Percentiles rank a stretch among this genome's conserved stretches.
These are phyloP conservation scores for Fragosphaeria purpurea DNA, from an alignment of 2,329 filamentous ascomycete genomes.

Conservation along the genomic window DNA sequence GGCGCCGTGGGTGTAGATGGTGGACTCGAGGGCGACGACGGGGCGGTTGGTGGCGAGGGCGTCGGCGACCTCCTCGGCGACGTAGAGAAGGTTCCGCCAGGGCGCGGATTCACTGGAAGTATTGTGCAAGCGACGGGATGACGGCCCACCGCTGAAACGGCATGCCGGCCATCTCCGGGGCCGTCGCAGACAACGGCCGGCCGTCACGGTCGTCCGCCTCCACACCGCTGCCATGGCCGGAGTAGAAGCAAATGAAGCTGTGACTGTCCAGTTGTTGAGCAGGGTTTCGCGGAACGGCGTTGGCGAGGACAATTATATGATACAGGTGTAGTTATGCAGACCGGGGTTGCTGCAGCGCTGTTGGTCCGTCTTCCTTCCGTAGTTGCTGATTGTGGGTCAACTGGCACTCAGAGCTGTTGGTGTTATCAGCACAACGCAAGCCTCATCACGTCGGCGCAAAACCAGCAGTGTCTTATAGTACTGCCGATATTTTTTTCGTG, in stretches of 20 bases:
- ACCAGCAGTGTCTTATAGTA: too few relatives aligned
- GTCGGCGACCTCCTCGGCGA: constrained; percentile 75
- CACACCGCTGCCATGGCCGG: constrained; percentile 4
- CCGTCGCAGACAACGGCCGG: neutral
- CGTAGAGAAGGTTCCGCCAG: constrained; percentile 39
- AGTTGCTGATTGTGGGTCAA: too few relatives aligned
- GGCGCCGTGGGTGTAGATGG: constrained; percentile 92
- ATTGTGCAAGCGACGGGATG: neutral
- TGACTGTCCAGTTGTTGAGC: too few relatives aligned
- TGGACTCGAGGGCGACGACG: constrained; percentile 87
- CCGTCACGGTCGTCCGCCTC: neutral
- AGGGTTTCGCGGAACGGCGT: too few relatives aligned
- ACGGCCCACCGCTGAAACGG: neutral
- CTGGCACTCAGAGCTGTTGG: too few relatives aligned
- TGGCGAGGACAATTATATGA: too few relatives aligned
- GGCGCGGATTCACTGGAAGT: neutral
- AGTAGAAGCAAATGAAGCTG: neutral
- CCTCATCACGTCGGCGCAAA: too few relatives aligned
- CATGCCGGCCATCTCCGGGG: neutral
- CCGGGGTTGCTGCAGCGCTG: too few relatives aligned
- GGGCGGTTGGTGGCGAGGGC: constrained; percentile 66
- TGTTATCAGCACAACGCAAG: too few relatives aligned
- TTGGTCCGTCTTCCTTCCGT: too few relatives aligned
- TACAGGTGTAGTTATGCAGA: too few relatives aligned
- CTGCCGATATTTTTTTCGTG: too few relatives aligned